Conservation (phyloP, 2,329 filamentous ascomycete genomes). For the Colletotrichum caudatum region DNA sequence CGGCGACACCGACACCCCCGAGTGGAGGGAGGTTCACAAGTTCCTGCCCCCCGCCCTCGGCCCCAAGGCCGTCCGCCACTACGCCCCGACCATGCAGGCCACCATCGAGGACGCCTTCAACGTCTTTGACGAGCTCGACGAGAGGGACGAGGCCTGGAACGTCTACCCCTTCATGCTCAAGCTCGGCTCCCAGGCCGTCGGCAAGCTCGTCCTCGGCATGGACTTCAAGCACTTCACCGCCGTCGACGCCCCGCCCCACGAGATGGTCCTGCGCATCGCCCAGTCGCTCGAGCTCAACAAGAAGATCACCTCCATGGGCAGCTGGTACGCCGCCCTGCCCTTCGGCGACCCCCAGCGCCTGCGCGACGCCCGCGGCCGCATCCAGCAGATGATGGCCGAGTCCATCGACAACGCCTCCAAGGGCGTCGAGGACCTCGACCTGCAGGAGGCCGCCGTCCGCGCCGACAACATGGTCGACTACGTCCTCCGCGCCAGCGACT, state of each 20-base stretch:
- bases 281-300: constrained; percentile 68
- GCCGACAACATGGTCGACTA: constrained; percentile 64
- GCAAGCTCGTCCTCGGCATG: constrained; percentile 58
- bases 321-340: constrained; percentile 68
- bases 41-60: constrained; percentile 70
- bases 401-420: constrained; percentile 54
- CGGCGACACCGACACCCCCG: constrained; percentile 63
- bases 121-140: constrained; percentile 64
- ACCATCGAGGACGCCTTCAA: constrained; percentile 63
- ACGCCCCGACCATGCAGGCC: constrained; percentile 69
- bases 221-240: constrained; percentile 60
- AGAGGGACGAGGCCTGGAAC: constrained; percentile 59
- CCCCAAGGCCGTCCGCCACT: constrained; percentile 71
- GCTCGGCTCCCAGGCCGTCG: constrained; percentile 59
- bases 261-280: constrained; percentile 64
- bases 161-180: constrained; percentile 65
- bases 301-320: constrained; percentile 64
- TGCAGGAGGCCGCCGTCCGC: constrained; percentile 63
- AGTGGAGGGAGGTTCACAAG: constrained; percentile 68
- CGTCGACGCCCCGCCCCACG: constrained; percentile 61
- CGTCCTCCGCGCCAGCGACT: constrained; percentile 64
- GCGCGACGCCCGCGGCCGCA: constrained; percentile 48
- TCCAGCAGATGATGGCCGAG: constrained; percentile 53
- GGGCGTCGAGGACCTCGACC: constrained; percentile 55
- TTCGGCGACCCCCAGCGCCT: constrained; percentile 67